Base-by-base conservation (phyloP, 768 basidiomycete species). In the Holtermanniella nyarrowii region DNA sequence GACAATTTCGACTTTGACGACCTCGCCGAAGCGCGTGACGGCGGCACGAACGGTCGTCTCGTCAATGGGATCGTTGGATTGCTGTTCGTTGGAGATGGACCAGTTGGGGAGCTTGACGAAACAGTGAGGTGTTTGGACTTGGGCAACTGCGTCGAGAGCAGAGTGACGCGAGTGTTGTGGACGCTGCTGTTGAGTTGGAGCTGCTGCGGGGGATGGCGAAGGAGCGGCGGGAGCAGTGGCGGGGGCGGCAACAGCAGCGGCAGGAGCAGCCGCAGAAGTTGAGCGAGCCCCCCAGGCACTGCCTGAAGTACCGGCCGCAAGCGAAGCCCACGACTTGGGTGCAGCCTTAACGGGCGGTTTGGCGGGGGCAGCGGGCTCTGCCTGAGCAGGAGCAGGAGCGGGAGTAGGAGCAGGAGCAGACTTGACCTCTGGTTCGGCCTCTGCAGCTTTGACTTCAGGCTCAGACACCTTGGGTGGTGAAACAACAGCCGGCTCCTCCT, bases 1-100 rank as follows among this genome's bases (percentile, higher is more conserved):
- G 40, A 93, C 83, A 57, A 95, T 82, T 72, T 96, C 91, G 40
- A 90, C 72, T 21, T 89, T 88, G 70, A 85, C 87, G 65, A 95
- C 77, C 42, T 66, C 65, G 24, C 66, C 66, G 53, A 72, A 72
- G 42, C 65, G 63, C 14, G 58, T n/a, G 14, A 66, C 65, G 24
- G 50, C 55, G n/a, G 44, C 39, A 22, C 50, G 46, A 25, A 72
- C 52, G 14, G 61, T 55, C 22, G 49, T 49, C 52, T 63, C 61
- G 53, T 69, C 68, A 21, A 68, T 51, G 1, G 58, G 20, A 20
- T 69, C 67, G 12, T 56, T 54, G 20, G 52, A 54, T 11, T 48
- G 27, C 40, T 62, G 60, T 51, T 43, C 54, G 16, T 63, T 64
- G 21, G 53, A 43, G 18, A 54, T 41, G 25, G 68, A 65, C 72